phyloP scores from a whole-genome alignment of 179 eudicot genomes.

The Silene vulgaris region DNA sequence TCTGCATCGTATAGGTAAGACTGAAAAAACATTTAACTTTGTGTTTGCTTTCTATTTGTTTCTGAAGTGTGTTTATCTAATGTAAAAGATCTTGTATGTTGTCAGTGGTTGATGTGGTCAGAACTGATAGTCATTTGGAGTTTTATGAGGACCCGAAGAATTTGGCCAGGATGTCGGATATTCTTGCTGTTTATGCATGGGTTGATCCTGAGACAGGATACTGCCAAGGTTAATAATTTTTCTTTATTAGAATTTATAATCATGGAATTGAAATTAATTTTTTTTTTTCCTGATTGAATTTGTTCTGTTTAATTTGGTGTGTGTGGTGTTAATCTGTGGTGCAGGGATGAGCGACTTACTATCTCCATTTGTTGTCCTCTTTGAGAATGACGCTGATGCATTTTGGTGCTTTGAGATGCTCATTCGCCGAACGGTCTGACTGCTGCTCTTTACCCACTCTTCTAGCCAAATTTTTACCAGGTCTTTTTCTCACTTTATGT shows the following conservation, averaged over 20 bases:
- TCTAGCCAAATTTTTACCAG: not conserved
- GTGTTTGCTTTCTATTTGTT: not conserved
- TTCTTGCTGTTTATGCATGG: constrained; percentile 99
- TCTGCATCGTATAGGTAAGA: constrained; percentile 78
- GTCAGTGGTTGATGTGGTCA: constrained; percentile 95
- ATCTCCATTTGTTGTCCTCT: constrained; percentile 92
- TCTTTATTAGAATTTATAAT: not conserved
- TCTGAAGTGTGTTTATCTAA: constrained; percentile 2
- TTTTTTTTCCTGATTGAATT: not conserved
- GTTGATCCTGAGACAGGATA: constrained; percentile 98
- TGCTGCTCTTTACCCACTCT: constrained; percentile 12
- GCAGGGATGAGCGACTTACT: constrained; percentile 96
- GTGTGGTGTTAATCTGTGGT: constrained; percentile 20
- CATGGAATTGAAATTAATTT: not conserved
- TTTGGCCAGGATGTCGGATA: constrained; percentile 98
- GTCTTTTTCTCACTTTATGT: constrained; percentile 19
- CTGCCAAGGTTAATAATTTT: constrained; percentile 75
- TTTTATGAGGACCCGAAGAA: constrained; percentile 85
- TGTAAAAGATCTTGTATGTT: constrained; percentile 21
- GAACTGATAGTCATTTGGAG: constrained; percentile 93
- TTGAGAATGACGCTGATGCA: constrained; percentile 97
- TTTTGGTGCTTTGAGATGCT: constrained; percentile 99
- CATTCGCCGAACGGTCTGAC: constrained; percentile 80
- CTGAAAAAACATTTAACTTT: not conserved
- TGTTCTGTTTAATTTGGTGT: not conserved